These are phyloP conservation scores for Millerozyma acaciae DNA, from an alignment of 805 yeast genomes.

Conservation along the genomic window DNA sequence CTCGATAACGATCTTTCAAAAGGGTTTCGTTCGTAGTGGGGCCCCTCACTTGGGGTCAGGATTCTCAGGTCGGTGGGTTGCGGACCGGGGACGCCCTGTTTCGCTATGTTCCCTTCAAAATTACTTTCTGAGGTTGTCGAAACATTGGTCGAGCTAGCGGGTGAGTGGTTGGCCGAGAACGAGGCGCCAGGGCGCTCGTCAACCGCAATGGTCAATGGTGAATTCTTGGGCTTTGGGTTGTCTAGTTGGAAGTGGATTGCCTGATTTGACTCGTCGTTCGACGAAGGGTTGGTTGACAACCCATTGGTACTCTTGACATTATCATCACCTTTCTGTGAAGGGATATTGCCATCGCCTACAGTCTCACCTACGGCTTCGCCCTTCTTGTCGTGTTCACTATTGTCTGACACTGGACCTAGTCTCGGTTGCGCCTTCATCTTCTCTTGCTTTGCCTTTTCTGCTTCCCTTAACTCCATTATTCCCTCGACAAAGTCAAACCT, in stretches of 20 bases:
- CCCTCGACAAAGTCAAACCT: slow-evolving; percentile 48
- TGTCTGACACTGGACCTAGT: neutral
- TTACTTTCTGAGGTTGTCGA: neutral
- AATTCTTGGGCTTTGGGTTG: neutral
- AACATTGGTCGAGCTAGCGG: neutral
- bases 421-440: too few relatives aligned
- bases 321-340: neutral
- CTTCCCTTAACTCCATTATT: slow-evolving; percentile 27
- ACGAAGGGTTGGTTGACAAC: too few relatives aligned
- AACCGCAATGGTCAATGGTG: neutral
- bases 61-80: slow-evolving; percentile 32
- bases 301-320: too few relatives aligned
- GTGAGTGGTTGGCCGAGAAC: neutral
- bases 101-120: neutral
- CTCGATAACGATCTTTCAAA: slow-evolving; percentile 29
- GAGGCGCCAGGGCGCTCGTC: neutral
- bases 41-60: slow-evolving; percentile 15
- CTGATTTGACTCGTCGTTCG: neutral
- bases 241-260: neutral
- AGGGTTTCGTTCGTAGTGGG: slow-evolving; percentile 27
- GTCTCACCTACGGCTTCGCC: neutral
- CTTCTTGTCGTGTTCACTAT: neutral
- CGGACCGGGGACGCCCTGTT: neutral
- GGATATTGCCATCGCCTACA: neutral
- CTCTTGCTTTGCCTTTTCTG: neutral